phyloP scores from a whole-genome alignment of 495 filamentous ascomycete species.

The Baudoinia panamericana region DNA sequence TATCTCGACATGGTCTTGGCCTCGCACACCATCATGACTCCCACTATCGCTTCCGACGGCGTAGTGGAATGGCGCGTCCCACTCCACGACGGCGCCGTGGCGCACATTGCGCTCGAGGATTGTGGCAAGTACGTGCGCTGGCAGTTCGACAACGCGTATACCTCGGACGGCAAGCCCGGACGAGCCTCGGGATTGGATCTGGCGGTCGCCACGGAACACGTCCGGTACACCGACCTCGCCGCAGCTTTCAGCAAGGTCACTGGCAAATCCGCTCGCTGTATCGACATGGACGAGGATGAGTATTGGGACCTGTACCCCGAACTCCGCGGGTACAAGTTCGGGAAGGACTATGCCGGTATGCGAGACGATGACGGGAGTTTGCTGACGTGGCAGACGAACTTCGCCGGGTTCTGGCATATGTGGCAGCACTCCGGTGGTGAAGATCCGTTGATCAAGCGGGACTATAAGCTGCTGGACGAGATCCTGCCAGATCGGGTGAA shows the following conservation, averaged over 20 bases:
- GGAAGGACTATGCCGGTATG: neutral
- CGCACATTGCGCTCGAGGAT: constrained; percentile 40
- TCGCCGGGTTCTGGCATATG: constrained; percentile 40
- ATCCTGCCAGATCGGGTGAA: constrained; percentile 39
- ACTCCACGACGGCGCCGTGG: constrained; percentile 32
- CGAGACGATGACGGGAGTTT: constrained; percentile 8
- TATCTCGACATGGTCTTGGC: constrained; percentile 26
- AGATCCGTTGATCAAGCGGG: constrained; percentile 31
- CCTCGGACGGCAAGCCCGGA: constrained; percentile 25
- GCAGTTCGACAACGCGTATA: constrained; percentile 35
- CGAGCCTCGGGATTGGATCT: constrained; percentile 40
- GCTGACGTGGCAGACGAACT: constrained; percentile 39
- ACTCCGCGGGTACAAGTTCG: neutral
- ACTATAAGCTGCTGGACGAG: constrained; percentile 40
- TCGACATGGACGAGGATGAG: constrained; percentile 32
- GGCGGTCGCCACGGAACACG: constrained; percentile 37
- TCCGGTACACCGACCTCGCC: constrained; percentile 36
- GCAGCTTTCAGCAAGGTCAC: constrained; percentile 41
- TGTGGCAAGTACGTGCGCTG: constrained; percentile 41
- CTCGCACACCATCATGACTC: constrained; percentile 27
- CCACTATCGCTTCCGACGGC: constrained; percentile 29
- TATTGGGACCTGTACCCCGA: constrained; percentile 26
- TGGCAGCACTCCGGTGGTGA: constrained; percentile 34
- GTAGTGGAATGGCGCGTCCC: constrained; percentile 36
- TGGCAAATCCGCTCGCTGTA: constrained; percentile 35